These are phyloP conservation scores for Pichia sporocuriosa DNA, from an alignment of 805 yeast genomes.

Conservation along the genomic window DNA sequence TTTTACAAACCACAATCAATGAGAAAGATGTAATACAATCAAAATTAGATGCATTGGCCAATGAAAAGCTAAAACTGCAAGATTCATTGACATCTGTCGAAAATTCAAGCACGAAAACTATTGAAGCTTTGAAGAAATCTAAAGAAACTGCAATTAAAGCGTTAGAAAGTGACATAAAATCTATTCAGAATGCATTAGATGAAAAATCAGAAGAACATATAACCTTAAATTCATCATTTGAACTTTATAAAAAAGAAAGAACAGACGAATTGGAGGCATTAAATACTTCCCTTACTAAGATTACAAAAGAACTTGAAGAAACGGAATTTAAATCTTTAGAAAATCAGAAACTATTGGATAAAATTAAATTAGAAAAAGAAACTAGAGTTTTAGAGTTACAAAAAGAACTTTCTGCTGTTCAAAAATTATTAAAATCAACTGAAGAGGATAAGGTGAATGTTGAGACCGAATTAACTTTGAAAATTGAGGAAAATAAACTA, in stretches of 20 bases:
- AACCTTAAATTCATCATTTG: neutral
- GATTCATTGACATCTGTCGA: no score
- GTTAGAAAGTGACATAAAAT: neutral
- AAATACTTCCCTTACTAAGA: neutral
- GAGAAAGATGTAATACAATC: no score
- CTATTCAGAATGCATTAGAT: neutral
- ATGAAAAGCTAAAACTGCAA: neutral
- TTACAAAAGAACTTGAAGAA: neutral
- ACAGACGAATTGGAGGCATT: neutral
- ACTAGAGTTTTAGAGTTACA: neutral
- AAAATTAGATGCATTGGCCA: no score
- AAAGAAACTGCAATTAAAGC: slow-evolving; percentile 1
- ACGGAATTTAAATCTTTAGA: neutral
- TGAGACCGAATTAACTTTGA: neutral
- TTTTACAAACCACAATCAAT: no score
- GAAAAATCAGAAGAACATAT: slow-evolving; percentile 2
- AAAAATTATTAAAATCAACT: neutral
- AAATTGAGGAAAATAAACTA: neutral
- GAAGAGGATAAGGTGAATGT: neutral
- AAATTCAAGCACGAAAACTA: neutral
- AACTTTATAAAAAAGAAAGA: neutral
- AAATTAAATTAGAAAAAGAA: neutral
- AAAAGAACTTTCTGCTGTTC: neutral
- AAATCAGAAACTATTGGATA: neutral
- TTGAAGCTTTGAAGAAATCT: neutral